Evolutionary conservation across 176 grass and related monocot genomes (phyloP), one percentile per base, ranked within the genome.

Genomic region (Carex kokanica): DNA sequence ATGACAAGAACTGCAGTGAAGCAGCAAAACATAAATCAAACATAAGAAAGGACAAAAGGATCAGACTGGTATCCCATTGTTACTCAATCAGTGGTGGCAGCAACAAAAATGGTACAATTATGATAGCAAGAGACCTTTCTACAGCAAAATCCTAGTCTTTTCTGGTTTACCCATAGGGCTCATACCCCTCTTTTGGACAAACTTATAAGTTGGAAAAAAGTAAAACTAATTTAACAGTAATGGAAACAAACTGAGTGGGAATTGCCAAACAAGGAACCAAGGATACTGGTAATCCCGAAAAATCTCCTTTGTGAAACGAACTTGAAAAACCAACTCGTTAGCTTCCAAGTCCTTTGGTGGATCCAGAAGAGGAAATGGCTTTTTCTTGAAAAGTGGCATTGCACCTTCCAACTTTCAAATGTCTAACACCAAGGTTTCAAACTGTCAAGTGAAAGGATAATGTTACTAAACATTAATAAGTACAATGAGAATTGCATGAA

Each of bases 201-300:
- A 86, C 6, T 41, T 68, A 63, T 8, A 81, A 87, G 72, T 67
- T 15, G 54, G 58, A 59, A 38, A 52, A 52, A 49, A 43, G 45
- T 60, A 60, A 77, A 83, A 27, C 17, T 71, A 77, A 15, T 27
- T 54, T 31, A 54, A 60, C 81, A 75, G 6, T 51, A 23, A 80
- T 47, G 20, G 15, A 85, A 69, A 67, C 52, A 14, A 84, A 75
- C 79, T 66, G 71, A 9, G 21, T 31, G 23, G 14, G 24, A 56
- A 56, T 64, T 62, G 2, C 32, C 88, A 64, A 78, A 83, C 23
- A 60, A 74, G 52, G 17, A 86, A 81, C 4, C 77, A 66, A 94
- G 90, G 95, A 98, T 98, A 98, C 95, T 94, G 83, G 65, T 98
- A 93, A 84, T 94, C 88, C 57, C 66, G 54, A 51, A 98, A 94